phyloP scores from a whole-genome alignment of 2,329 filamentous ascomycete species.

The Penicillium sp. region DNA sequence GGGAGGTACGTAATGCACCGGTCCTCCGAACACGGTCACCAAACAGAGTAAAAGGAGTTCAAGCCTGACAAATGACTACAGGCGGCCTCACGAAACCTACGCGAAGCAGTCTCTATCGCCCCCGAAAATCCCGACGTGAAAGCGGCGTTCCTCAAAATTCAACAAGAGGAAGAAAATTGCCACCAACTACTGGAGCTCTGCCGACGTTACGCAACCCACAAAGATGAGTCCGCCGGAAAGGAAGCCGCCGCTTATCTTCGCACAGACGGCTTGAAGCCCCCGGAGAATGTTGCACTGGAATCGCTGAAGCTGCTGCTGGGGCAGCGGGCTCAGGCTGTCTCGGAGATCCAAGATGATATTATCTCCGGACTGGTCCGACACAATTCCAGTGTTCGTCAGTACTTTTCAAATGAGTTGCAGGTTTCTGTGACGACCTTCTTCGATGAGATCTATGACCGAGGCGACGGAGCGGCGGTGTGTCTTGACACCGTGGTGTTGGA shows the following conservation, averaged over 20 bases:
- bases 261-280: slow-evolving; percentile 44
- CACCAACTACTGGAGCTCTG: slow-evolving; percentile 48
- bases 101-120: slow-evolving; percentile 50
- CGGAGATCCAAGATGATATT: slow-evolving; percentile 46
- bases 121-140: slow-evolving; percentile 47
- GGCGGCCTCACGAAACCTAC: slow-evolving; percentile 49
- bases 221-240: slow-evolving; percentile 46
- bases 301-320: slow-evolving; percentile 45
- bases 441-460: slow-evolving; percentile 49
- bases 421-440: slow-evolving; percentile 49
- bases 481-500: slow-evolving; percentile 49
- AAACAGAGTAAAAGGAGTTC: not conserved
- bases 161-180: slow-evolving; percentile 41
- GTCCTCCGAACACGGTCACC: not conserved
- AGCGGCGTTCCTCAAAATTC: slow-evolving; percentile 46
- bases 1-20: slow-evolving; percentile 38
- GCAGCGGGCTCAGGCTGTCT: slow-evolving; percentile 36
- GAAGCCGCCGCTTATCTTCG: slow-evolving; percentile 45
- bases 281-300: slow-evolving; percentile 44
- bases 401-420: slow-evolving; percentile 45
- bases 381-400: slow-evolving; percentile 43
- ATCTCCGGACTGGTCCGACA: slow-evolving; percentile 48
- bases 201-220: slow-evolving; percentile 41
- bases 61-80: slow-evolving; percentile 16
- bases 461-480: slow-evolving; percentile 48